Evolutionary conservation across 106 monocot species (phyloP), one percentile per base, ranked within the genome.

Genomic region (Apostasia ramifera): DNA sequence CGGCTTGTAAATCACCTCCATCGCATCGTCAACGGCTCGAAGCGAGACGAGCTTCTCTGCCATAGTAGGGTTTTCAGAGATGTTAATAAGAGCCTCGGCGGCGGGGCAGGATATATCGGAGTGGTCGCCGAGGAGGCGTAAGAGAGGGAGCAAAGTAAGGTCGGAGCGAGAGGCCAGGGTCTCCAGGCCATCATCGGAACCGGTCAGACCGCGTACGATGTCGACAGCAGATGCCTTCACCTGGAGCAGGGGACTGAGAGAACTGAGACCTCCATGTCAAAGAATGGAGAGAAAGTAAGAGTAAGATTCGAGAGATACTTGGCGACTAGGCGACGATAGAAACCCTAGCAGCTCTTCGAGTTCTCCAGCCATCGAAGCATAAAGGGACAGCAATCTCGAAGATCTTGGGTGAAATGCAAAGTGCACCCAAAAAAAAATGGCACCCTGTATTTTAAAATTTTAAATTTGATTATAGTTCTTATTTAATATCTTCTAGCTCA

Each of bases 71-170:
- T 88, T 66, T 74, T 92, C 86, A 52, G 92, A 87, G 74, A 97
- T 84, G 71, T 97, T 97, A 47, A 97, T 77, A 8, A 97, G 77
- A 41, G 97, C 71, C 56, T 97, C 89, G 13, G 92, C 80, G 15
- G 94, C 89, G 2, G 80, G 78, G 15, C 48, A 74, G 53, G 86
- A 68, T 47, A 82, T 15, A 5, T 74, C 72, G 0, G 67, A 53
- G 43, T 56, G 6, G 26, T 79, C 76, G 40, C 47, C 70, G 47
- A 89, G 78, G 67, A 97, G 89, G 45, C 52, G 55, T n/a, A 41
- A 40, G 4, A 92, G 82, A 4, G 81, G 66, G 40, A 82, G 92
- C 2, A 92, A 71, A 42, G 77, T 55, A 39, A 82, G 14, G 72
- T 70, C 70, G 14, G 86, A 70, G 60, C 59, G 79, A 53, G 78